Conservation (phyloP, 2,329 filamentous ascomycete species). For the Sporothrix phasma region DNA sequence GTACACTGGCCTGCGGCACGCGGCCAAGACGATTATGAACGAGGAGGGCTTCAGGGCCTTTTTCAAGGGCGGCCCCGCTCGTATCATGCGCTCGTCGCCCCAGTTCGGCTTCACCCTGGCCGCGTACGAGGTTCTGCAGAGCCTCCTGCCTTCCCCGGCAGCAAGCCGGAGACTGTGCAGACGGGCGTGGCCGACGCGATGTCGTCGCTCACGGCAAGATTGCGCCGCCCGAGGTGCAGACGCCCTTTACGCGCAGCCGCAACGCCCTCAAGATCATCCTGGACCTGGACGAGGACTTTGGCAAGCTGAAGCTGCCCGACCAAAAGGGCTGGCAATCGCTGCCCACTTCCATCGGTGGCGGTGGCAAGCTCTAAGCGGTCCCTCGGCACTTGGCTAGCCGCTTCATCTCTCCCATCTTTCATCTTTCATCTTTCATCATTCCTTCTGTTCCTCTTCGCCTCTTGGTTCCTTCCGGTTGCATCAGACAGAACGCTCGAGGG, state of each 20-base stretch:
- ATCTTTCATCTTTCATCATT: not conserved
- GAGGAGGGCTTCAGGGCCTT: slow-evolving; percentile 94
- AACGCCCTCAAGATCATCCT: slow-evolving; percentile 95
- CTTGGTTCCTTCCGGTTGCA: slow-evolving; percentile 1
- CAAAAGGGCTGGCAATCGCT: slow-evolving; percentile 44
- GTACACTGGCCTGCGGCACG: slow-evolving; percentile 82
- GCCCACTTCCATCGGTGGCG: slow-evolving; percentile 38
- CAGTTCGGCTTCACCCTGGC: slow-evolving; percentile 98
- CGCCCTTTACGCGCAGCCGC: slow-evolving; percentile 53
- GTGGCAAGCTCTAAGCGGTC: not conserved
- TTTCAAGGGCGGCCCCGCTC: slow-evolving; percentile 95
- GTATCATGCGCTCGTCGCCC: slow-evolving; percentile 88
- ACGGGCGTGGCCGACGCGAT: slow-evolving; percentile 51
- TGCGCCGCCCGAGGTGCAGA: slow-evolving; percentile 27
- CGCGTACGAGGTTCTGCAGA: slow-evolving; percentile 86
- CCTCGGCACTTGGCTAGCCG: too few relatives aligned
- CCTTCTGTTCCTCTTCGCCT: not conserved
- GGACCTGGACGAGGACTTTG: slow-evolving; percentile 89
- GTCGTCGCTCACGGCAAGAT: slow-evolving; percentile 3
- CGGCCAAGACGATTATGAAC: slow-evolving; percentile 69
- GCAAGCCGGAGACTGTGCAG: slow-evolving; percentile 40
- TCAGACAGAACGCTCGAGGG: not conserved
- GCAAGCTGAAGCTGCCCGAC: slow-evolving; percentile 54
- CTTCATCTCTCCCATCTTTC: not conserved
- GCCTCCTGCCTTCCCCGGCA: slow-evolving; percentile 62